Percentiles rank a stretch among this genome's conserved stretches.
phyloP scores from a whole-genome alignment of 2,329 filamentous ascomycete species.

The Tolypocladium cylindrosporum region DNA sequence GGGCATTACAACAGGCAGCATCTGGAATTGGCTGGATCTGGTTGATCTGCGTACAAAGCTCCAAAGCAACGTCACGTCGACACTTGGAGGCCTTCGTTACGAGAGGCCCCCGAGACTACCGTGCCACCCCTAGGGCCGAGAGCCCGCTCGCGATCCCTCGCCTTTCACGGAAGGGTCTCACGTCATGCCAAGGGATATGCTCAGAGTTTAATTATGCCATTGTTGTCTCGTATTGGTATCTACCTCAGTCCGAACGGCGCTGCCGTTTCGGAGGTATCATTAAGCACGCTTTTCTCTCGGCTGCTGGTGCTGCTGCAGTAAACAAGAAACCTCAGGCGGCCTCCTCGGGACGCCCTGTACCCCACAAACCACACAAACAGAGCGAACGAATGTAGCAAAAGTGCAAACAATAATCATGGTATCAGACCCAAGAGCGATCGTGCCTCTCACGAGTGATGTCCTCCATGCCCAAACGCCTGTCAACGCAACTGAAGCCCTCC shows the following conservation, averaged over 20 bases:
- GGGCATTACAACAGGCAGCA: background rate
- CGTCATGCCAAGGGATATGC: background rate
- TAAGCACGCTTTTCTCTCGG: constrained; percentile 12
- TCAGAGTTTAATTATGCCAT: background rate
- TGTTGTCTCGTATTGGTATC: constrained; percentile 3
- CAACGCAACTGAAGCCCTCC: constrained; percentile 4
- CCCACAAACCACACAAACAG: background rate
- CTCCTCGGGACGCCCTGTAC: background rate
- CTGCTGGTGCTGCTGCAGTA: background rate
- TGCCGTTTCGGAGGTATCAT: constrained; percentile 6
- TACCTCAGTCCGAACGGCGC: constrained; percentile 1
- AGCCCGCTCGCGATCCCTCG: background rate
- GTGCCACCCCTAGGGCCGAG: too few species aligned
- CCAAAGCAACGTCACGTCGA: constrained; percentile 1
- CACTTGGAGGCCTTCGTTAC: background rate
- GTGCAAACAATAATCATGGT: constrained; percentile 6
- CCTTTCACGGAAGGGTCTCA: background rate
- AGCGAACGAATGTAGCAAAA: constrained; percentile 3
- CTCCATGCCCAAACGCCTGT: constrained; percentile 9
- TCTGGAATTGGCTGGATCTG: background rate
- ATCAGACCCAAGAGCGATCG: constrained; percentile 14
- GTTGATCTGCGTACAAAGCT: background rate
- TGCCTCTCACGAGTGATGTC: constrained; percentile 8
- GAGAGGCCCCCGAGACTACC: background rate
- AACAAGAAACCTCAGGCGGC: background rate